Evolutionary conservation across 2,329 filamentous ascomycete genomes (phyloP).

Genomic region (Pseudogymnoascus sp.): DNA sequence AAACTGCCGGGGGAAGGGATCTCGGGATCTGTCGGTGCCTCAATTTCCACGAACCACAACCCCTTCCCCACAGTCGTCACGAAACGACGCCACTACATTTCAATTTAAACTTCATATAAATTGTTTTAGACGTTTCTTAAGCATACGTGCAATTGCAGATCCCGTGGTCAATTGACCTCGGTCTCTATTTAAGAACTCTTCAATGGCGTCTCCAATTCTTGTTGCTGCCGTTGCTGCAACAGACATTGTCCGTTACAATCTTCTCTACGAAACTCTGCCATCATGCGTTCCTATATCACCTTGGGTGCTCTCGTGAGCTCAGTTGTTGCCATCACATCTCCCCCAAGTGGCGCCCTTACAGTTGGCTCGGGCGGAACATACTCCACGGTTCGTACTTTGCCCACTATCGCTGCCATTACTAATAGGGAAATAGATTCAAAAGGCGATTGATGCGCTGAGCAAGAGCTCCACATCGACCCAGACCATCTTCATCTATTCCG

Average conservation of each 20-base stretch:
- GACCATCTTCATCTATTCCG: constrained; percentile 48
- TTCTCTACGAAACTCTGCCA: constrained; percentile 1
- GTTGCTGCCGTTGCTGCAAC: neutral
- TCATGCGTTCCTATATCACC: constrained; percentile 24
- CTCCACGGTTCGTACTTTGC: constrained; percentile 31
- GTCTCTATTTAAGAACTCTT: neutral
- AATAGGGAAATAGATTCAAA: constrained; percentile 32
- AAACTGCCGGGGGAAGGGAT: neutral
- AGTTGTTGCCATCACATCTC: constrained; percentile 30
- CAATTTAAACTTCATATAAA: constrained; percentile 3
- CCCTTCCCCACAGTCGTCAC: neutral
- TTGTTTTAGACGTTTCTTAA: constrained; percentile 8
- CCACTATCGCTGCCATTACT: neutral
- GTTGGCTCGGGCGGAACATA: constrained; percentile 38
- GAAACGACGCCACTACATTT: neutral
- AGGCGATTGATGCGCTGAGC: constrained; percentile 44
- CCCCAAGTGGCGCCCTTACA: constrained; percentile 41
- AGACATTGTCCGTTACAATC: neutral
- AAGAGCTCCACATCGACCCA: constrained; percentile 39
- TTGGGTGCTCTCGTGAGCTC: constrained; percentile 21
- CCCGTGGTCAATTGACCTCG: neutral
- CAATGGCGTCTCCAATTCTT: neutral
- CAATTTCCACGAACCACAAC: constrained; percentile 6
- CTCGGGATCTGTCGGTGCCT: neutral
- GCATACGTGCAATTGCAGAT: neutral